Evolutionary conservation across 1,139 yeast genomes (phyloP).

Genomic region (Candida albicans): DNA sequence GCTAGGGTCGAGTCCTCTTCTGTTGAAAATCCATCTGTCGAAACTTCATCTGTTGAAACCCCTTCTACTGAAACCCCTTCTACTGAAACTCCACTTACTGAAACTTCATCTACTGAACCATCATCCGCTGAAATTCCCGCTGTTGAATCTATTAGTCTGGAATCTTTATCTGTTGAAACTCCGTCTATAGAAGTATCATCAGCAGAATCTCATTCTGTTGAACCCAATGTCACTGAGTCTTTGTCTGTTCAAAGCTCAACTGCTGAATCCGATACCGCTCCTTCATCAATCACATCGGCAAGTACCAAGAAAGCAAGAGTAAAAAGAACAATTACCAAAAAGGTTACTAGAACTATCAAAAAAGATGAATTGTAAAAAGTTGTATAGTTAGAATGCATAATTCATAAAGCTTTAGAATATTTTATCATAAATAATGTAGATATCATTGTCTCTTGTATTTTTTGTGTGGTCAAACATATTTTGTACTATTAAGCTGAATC

Average conservation of each 20-base stretch:
- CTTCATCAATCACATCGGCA: background rate
- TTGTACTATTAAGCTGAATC: no score
- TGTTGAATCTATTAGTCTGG: constrained; percentile 3
- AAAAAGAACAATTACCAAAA: constrained; percentile 8
- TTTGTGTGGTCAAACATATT: no score
- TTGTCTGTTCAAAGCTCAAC: constrained; percentile 1
- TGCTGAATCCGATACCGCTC: background rate
- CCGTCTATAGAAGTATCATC: constrained; percentile 1
- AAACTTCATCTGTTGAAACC: background rate
- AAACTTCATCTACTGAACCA: background rate
- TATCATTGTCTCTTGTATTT: background rate
- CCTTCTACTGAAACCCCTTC: background rate
- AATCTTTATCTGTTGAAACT: background rate
- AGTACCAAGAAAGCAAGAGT: background rate
- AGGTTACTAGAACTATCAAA: constrained; percentile 12
- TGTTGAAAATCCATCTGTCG: background rate
- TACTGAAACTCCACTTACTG: background rate
- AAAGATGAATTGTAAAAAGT: constrained; percentile 15
- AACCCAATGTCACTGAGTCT: background rate
- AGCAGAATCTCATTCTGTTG: background rate
- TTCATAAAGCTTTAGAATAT: background rate
- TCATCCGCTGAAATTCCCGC: constrained; percentile 2
- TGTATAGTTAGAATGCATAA: background rate
- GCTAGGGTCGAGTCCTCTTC: no score
- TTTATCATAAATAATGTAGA: background rate